Percentiles rank a stretch among this genome's conserved stretches.
Evolutionary conservation across 805 yeast species (phyloP).

Genomic region (Saturnispora sanitii): DNA sequence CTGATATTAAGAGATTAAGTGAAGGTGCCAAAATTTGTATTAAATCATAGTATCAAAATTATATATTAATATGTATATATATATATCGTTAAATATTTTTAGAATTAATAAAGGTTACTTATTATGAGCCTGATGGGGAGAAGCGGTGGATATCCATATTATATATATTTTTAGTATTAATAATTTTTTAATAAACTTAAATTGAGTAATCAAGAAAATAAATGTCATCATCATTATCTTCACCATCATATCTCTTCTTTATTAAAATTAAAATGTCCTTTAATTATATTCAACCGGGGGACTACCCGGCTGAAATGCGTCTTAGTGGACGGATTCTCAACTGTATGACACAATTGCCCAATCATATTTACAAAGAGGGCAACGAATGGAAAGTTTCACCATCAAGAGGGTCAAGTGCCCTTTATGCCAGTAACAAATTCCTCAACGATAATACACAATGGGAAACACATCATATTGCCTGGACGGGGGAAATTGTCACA

Average conservation of each 20-base stretch:
- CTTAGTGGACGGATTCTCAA: slow-evolving; percentile 60
- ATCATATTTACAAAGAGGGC: slow-evolving; percentile 39
- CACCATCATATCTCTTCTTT: neutral
- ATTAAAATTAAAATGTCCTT: neutral
- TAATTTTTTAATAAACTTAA: too few species aligned
- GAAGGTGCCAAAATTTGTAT: slow-evolving; percentile 75
- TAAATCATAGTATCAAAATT: slow-evolving; percentile 33
- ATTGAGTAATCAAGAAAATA: neutral
- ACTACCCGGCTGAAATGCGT: slow-evolving; percentile 23
- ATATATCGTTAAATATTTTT: neutral
- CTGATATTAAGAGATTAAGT: slow-evolving; percentile 40
- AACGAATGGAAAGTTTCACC: slow-evolving; percentile 50
- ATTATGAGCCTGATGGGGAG: too few species aligned
- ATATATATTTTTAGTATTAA: too few species aligned
- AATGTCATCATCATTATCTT: neutral
- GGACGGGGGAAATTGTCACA: slow-evolving; percentile 81
- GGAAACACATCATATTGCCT: slow-evolving; percentile 83
- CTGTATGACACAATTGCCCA: slow-evolving; percentile 60
- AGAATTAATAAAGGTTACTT: neutral
- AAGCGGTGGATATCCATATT: too few species aligned
- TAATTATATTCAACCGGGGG: slow-evolving; percentile 12
- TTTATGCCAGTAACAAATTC: slow-evolving; percentile 64
- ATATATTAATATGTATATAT: neutral
- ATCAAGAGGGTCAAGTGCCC: slow-evolving; percentile 74
- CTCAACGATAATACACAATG: slow-evolving; percentile 60